Conservation (phyloP, 176 grass and related monocot species). For the Elymus sibiricus region DNA sequence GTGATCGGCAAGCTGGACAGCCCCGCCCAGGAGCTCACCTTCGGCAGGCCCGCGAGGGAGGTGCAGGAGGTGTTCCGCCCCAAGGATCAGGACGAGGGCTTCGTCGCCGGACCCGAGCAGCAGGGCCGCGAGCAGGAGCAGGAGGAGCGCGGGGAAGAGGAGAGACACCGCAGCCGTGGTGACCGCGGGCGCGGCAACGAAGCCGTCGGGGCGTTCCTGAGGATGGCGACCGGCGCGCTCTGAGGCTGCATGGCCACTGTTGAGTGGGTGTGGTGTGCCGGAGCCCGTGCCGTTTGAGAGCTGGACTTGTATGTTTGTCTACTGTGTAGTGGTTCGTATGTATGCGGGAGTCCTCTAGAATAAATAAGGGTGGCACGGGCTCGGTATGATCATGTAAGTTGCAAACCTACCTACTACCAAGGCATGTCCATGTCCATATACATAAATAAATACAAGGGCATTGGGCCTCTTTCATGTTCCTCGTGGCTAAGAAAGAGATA, state of each 20-base stretch:
- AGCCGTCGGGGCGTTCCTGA: not conserved
- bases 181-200: not conserved
- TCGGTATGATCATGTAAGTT: slow-evolving; percentile 3
- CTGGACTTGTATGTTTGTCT: not conserved
- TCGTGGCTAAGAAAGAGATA: not conserved
- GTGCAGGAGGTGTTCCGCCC: slow-evolving; percentile 64
- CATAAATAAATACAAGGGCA: slow-evolving; percentile 7
- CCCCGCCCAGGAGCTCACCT: slow-evolving; percentile 66
- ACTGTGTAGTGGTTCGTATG: not conserved
- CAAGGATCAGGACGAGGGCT: slow-evolving; percentile 26
- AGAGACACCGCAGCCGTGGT: not conserved
- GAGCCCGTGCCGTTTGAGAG: not conserved
- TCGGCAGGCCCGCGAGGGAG: slow-evolving; percentile 41
- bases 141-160: not conserved
- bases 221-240: slow-evolving; percentile 10
- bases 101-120: slow-evolving; percentile 45
- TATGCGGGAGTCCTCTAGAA: not conserved
- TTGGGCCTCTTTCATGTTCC: not conserved
- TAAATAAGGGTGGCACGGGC: slow-evolving; percentile 15
- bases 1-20: slow-evolving; percentile 47
- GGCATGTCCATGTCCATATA: not conserved
- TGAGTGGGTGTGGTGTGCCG: not conserved
- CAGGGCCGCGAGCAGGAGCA: too few species aligned
- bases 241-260: not conserved
- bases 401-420: not conserved